Conservation (phyloP, 2,329 filamentous ascomycete genomes). For the Aspergillus brunneoviolaceus region DNA sequence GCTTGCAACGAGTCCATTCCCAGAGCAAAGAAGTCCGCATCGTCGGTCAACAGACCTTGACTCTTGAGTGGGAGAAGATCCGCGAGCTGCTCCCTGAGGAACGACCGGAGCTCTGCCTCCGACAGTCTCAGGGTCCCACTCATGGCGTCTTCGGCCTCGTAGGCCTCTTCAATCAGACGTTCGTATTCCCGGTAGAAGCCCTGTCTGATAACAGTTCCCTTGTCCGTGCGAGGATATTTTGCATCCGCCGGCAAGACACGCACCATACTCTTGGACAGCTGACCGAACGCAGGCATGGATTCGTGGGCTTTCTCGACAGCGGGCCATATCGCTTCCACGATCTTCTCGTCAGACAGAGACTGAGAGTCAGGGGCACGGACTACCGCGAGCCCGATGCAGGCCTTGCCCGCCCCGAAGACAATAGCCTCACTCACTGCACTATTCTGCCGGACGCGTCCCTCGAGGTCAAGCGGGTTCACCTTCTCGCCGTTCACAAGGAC, state of each 20-base stretch:
- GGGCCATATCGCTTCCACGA: slow-evolving; percentile 52
- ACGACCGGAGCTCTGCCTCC: slow-evolving; percentile 33
- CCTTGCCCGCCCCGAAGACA: slow-evolving; percentile 56
- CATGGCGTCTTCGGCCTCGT: slow-evolving; percentile 29
- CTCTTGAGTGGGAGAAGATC: slow-evolving; percentile 25
- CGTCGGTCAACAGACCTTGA: slow-evolving; percentile 26
- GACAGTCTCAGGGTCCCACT: slow-evolving; percentile 24
- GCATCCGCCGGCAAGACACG: slow-evolving; percentile 48
- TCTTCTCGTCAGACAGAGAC: slow-evolving; percentile 45
- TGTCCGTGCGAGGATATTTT: slow-evolving; percentile 54
- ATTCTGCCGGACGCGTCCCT: slow-evolving; percentile 56
- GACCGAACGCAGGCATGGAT: slow-evolving; percentile 52
- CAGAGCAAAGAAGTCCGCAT: slow-evolving; percentile 58
- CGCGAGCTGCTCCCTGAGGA: slow-evolving; percentile 34
- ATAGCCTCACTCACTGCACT: slow-evolving; percentile 56
- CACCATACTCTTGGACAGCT: slow-evolving; percentile 55
- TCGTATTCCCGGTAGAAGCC: slow-evolving; percentile 51
- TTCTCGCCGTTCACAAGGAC: slow-evolving; percentile 54
- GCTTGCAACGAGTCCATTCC: slow-evolving; percentile 62
- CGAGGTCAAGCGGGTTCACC: slow-evolving; percentile 50
- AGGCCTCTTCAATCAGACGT: slow-evolving; percentile 47
- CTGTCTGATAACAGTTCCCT: slow-evolving; percentile 56
- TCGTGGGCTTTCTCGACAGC: slow-evolving; percentile 54
- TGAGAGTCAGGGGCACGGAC: slow-evolving; percentile 50
- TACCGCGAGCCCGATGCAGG: slow-evolving; percentile 55